Percentiles rank a stretch among this genome's conserved stretches.
Conservation (phyloP, 345 rosid species). For the Adansonia digitata region DNA sequence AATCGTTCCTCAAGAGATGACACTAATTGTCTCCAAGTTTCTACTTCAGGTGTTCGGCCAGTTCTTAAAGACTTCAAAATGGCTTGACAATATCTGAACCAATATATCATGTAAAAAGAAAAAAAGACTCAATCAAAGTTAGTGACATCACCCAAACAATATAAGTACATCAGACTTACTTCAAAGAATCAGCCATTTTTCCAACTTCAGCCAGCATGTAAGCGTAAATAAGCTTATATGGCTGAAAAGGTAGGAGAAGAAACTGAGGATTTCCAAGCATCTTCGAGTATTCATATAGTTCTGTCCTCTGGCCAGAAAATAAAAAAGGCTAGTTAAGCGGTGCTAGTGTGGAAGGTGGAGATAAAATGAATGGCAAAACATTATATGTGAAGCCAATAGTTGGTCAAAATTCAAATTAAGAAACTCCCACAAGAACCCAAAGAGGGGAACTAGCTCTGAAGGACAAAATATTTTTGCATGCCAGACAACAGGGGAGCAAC, state of each 20-base stretch:
- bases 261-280: conserved; percentile 95
- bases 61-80: conserved; percentile 56
- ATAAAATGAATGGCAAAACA: conserved; percentile 1
- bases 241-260: conserved; percentile 82
- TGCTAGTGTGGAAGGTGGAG: not conserved
- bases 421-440: not conserved
- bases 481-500: not conserved
- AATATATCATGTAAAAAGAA: conserved; percentile 6
- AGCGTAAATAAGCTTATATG: conserved; percentile 90
- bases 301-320: conserved; percentile 45
- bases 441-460: not conserved
- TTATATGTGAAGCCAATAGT: not conserved
- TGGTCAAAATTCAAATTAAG: not conserved
- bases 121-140: not conserved
- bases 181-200: conserved; percentile 73
- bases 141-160: not conserved
- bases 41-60: conserved; percentile 57
- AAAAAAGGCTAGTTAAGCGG: conserved; percentile 15
- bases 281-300: conserved; percentile 64
- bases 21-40: conserved; percentile 48
- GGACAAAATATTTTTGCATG: not conserved
- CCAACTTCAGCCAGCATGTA: conserved; percentile 97
- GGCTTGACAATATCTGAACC: conserved; percentile 69
- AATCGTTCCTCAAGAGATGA: conserved; percentile 66
- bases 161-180: conserved; percentile 44